Evolutionary conservation across 1,139 yeast species (phyloP), one percentile per base, ranked within the genome.

Genomic region (Zygoascus meyerae): DNA sequence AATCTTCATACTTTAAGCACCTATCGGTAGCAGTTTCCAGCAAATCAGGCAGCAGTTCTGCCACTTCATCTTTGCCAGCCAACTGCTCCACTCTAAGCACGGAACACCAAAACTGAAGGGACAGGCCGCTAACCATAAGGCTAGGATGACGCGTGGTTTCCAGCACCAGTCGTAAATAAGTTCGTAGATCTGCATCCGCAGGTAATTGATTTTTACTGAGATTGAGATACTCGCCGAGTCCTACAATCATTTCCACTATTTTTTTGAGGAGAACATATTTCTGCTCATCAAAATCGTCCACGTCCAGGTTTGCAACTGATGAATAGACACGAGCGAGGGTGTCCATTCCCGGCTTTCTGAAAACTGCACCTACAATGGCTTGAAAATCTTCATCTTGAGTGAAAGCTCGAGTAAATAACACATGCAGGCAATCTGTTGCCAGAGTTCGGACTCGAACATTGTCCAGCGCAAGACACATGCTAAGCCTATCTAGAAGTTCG

Each of bases 81-180:
- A 86, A 72, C 50, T 83, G 90, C 56, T 89, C 96, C 48, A 81
- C 79, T 57, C 98, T 75, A 45, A 92, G 69, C 53, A 92, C 80
- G 1, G 94, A 80, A 49, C 95, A 90, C 98, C 98, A 94, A 71
- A 92, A 85, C 61, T 90, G 96, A 48, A 92, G 69, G 0, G 97
- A 86, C 33, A 90, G 73, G 0, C 97, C 97, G 46, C 95, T 84
- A 2, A 92, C 81, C n/a, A 92, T 84, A 50, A 92, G 72, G 58
- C 95, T 85, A 32, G 89, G 85, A 60, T 89, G 94, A 57, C 74
- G 77, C 0, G 96, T 86, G 1, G 97, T 87, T 40, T 79, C 77
- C 41, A 92, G 70, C 3, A 94, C 89, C 35, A 94, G 73, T 48
- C 77, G 74, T 52, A 90, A 72, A 60, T 86, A 92, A 45, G 77